Base-by-base conservation (phyloP, 2,329 filamentous ascomycete species). In the Thielaviopsis musarum region DNA sequence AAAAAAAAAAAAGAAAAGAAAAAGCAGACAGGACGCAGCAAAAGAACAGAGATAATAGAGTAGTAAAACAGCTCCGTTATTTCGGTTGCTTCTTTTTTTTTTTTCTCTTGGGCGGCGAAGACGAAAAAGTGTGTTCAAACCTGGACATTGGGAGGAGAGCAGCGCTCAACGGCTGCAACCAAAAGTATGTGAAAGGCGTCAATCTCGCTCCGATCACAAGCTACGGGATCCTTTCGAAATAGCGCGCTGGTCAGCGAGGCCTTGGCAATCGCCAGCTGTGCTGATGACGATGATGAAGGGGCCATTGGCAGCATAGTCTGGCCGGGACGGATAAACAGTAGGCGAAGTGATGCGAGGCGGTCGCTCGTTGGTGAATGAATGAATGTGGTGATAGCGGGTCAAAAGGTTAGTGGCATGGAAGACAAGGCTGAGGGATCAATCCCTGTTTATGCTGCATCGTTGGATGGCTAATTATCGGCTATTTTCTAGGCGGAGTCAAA, bases 111-210 rank as follows among this genome's bases (percentile, higher is more conserved):
- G 63, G 61, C 51, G 56, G 56, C 59, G 60, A 63, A 55, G 57
- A 34, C 58, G 62, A 63, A 62, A 59, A 68, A 69, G 66, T 69
- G 66, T 62, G 71, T 69, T 77, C 85, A 89, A 88, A 93, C 88
- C 88, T 93, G 88, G 77, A 93, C 85, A 76, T 91, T 90, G 76
- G 77, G 73, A 68, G 83, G 79, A 67, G 87, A 87, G 80, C 88
- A 91, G 74, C 82, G 79, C 72, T 77, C 73, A 68, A 88, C 73
- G 66, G 79, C 79, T 68, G 77, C 73, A 70, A 83, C 79, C 66
- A 93, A 76, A 62, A 82, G 75, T 64, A 73, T 69, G 70, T 89
- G 80, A 70, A 91, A 87, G 61, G 77, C 71, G 65, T 84, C 78
- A 70, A 91, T 85, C 62, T 85, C 80, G 66, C 83, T 80, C 68